A percentile compares a stretch with the other conserved stretches of the same genome.
Evolutionary conservation across 2,329 filamentous ascomycete genomes (phyloP).

Genomic region (Fusarium illudens): DNA sequence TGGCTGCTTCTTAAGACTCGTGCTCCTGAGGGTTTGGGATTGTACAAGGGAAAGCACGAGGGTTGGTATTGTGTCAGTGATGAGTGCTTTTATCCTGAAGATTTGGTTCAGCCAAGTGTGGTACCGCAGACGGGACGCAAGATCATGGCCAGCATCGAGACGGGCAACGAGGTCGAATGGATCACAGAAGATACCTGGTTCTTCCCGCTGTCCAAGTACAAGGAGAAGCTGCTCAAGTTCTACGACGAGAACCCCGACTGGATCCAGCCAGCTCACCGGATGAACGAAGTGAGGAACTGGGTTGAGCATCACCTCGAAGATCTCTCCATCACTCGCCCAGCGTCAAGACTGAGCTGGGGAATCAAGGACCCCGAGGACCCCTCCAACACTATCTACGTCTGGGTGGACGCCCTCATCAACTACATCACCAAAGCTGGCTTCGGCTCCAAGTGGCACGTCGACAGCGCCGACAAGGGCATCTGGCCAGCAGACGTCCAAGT

Average conservation of each 20-base stretch:
- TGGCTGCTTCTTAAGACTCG: constrained; percentile 77
- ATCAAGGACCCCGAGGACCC: constrained; percentile 86
- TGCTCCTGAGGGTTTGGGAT: constrained; percentile 69
- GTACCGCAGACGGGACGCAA: constrained; percentile 84
- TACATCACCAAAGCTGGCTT: constrained; percentile 91
- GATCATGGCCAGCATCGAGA: constrained; percentile 84
- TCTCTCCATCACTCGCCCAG: constrained; percentile 86
- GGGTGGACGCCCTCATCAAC: constrained; percentile 95
- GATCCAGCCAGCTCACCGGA: constrained; percentile 75
- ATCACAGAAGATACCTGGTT: constrained; percentile 93
- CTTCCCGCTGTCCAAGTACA: constrained; percentile 86
- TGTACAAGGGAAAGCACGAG: constrained; percentile 86
- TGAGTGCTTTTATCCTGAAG: constrained; percentile 92
- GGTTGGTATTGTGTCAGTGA: constrained; percentile 98
- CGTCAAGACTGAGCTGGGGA: constrained; percentile 83
- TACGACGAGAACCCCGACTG: constrained; percentile 81
- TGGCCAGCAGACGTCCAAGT: constrained; percentile 96
- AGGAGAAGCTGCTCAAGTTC: constrained; percentile 79
- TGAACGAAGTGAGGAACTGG: constrained; percentile 80
- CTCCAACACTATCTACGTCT: constrained; percentile 94
- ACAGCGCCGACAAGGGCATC: constrained; percentile 66
- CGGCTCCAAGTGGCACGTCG: constrained; percentile 66
- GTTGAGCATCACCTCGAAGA: constrained; percentile 83
- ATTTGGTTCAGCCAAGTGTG: constrained; percentile 75
- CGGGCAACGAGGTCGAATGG: constrained; percentile 94